Evolutionary conservation across 345 rosid species (phyloP).

Genomic region (Salix suchowensis): DNA sequence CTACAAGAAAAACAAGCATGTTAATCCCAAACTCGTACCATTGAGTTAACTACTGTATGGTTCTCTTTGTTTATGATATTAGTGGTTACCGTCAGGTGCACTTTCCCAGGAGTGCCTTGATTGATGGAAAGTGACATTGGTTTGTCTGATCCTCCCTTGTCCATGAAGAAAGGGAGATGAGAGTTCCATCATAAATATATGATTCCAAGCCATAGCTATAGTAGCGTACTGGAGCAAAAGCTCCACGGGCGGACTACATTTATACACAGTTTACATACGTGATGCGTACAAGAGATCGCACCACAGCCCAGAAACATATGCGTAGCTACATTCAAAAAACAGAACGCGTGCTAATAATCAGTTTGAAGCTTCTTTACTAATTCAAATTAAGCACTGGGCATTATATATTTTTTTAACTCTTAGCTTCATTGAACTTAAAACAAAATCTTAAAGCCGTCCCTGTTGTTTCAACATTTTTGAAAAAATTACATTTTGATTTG

Average conservation of each 20-base stretch:
- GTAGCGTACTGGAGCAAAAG: no score
- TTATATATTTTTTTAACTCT: constrained; percentile 1
- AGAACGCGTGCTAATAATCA: background rate
- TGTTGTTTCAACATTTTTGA: constrained; percentile 79
- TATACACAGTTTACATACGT: no score
- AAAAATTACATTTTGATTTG: background rate
- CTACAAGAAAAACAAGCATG: no score
- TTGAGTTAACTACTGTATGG: no score
- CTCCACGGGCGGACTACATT: no score
- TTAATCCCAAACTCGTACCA: no score
- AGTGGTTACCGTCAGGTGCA: constrained; percentile 54
- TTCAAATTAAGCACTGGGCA: background rate
- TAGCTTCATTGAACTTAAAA: constrained; percentile 78
- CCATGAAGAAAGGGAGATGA: constrained; percentile 1
- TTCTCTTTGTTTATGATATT: background rate
- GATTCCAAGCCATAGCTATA: no score
- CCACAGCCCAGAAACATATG: background rate
- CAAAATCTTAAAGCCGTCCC: constrained; percentile 91
- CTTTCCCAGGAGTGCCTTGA: background rate
- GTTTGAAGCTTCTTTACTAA: constrained; percentile 1
- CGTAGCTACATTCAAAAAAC: background rate
- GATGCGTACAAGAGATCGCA: background rate
- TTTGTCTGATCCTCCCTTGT: background rate
- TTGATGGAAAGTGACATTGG: background rate
- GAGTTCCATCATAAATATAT: background rate